phyloP scores from a whole-genome alignment of 2,329 filamentous ascomycete species.

The Celoporthe dispersa region DNA sequence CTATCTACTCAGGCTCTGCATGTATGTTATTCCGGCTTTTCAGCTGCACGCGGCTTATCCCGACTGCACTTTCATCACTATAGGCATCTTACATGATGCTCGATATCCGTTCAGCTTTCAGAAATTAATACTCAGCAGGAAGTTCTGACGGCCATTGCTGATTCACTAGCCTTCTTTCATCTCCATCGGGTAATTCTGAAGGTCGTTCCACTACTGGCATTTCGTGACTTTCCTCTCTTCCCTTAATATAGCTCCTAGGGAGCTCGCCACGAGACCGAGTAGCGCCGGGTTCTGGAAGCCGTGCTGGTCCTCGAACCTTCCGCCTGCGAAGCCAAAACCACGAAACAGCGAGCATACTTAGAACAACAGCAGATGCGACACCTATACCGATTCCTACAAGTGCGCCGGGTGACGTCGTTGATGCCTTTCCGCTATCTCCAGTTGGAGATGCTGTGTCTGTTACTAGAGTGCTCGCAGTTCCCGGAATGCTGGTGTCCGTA shows the following conservation, averaged over 20 bases:
- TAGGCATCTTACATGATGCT: too few species aligned
- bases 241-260: not conserved
- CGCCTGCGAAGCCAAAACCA: not conserved
- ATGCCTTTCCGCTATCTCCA: not conserved
- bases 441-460: not conserved
- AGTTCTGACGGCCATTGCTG: not conserved
- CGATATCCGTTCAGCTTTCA: not conserved
- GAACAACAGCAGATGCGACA: not conserved
- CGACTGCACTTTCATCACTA: too few species aligned
- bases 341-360: not conserved
- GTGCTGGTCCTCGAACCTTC: not conserved
- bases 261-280: not conserved
- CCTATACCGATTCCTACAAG: not conserved
- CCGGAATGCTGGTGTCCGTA: not conserved
- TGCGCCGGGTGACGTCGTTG: not conserved
- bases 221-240: not conserved
- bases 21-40: too few species aligned
- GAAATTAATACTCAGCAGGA: not conserved
- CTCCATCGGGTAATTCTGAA: not conserved
- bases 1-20: too few species aligned
- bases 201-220: not conserved
- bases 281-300: not conserved
- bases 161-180: not conserved
- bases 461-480: not conserved
- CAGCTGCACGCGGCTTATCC: too few species aligned